phyloP scores from a whole-genome alignment of 2,329 filamentous ascomycete genomes.

The Leptosphaerulina australis region DNA sequence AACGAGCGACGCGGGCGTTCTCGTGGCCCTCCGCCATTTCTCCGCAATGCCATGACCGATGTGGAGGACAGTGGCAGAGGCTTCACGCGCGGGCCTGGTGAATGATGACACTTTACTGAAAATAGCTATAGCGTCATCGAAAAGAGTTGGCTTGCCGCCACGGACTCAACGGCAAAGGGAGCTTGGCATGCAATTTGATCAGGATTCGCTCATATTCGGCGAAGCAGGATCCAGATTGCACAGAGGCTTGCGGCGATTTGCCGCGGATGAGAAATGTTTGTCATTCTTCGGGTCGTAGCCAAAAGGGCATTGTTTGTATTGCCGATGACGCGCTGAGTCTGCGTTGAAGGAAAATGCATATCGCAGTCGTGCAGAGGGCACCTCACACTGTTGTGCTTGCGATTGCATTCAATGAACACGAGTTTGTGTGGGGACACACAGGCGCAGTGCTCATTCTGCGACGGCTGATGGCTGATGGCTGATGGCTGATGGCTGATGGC shows the following conservation, averaged over 20 bases:
- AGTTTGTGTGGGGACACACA: constrained; percentile 1
- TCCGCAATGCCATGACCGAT: constrained; percentile 41
- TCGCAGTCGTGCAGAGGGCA: constrained; percentile 1
- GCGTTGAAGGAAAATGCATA: neutral
- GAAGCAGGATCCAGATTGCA: constrained; percentile 16
- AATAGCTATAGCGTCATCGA: constrained; percentile 22
- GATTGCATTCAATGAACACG: neutral
- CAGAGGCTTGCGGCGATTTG: constrained; percentile 14
- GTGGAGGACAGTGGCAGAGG: constrained; percentile 26
- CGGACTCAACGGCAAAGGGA: constrained; percentile 14
- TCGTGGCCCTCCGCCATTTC: constrained; percentile 34
- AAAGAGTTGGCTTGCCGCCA: constrained; percentile 22
- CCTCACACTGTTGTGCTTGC: neutral
- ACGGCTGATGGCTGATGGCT: neutral
- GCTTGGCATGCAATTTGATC: constrained; percentile 16
- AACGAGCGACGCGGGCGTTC: constrained; percentile 22
- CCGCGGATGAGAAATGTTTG: constrained; percentile 7
- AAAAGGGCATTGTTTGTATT: neutral
- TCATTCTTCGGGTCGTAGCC: constrained; percentile 1
- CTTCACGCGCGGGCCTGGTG: constrained; percentile 27
- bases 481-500: neutral
- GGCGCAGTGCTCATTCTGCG: neutral
- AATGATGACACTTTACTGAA: constrained; percentile 24
- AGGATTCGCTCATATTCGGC: constrained; percentile 20
- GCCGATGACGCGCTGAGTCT: neutral